Evolutionary conservation across 805 yeast species (phyloP).

Genomic region (Wickerhamia fluorescens): DNA sequence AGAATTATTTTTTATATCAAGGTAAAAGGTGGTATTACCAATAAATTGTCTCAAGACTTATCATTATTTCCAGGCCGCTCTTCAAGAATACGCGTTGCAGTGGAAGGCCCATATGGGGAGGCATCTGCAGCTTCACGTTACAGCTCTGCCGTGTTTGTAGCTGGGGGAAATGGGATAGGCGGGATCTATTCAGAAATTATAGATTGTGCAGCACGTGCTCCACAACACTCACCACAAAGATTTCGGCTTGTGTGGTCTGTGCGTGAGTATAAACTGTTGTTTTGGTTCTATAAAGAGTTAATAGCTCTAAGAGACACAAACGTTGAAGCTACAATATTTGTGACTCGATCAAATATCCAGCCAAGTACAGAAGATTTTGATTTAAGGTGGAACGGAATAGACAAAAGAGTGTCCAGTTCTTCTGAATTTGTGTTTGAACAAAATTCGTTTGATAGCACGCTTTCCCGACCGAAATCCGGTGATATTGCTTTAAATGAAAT

Average conservation of each 20-base stretch:
- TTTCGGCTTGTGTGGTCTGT: slow-evolving; percentile 53
- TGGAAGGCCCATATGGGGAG: slow-evolving; percentile 59
- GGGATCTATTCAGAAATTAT: slow-evolving; percentile 42
- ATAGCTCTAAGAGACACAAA: slow-evolving; percentile 14
- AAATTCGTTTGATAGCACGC: too few relatives aligned
- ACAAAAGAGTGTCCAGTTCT: too few relatives aligned
- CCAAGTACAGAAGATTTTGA: slow-evolving; percentile 35
- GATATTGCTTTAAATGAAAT: too few relatives aligned
- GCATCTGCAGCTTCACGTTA: slow-evolving; percentile 40
- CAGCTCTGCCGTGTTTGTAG: slow-evolving; percentile 41
- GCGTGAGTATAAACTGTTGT: slow-evolving; percentile 42
- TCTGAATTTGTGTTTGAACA: too few relatives aligned
- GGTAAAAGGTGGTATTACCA: slow-evolving; percentile 50
- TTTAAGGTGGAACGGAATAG: too few relatives aligned
- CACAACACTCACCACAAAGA: slow-evolving; percentile 5
- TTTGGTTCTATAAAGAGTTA: slow-evolving; percentile 42
- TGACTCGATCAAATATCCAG: slow-evolving; percentile 25
- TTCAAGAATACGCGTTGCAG: slow-evolving; percentile 30
- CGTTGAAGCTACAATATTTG: slow-evolving; percentile 21
- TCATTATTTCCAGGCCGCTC: slow-evolving; percentile 18
- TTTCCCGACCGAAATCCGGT: too few relatives aligned
- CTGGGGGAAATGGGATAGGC: slow-evolving; percentile 62
- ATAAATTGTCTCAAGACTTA: slow-evolving; percentile 19
- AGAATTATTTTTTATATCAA: slow-evolving; percentile 40
- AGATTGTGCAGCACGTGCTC: slow-evolving; percentile 12